These are phyloP conservation scores for Russula emetica DNA, from an alignment of 768 basidiomycete species.

Conservation along the genomic window DNA sequence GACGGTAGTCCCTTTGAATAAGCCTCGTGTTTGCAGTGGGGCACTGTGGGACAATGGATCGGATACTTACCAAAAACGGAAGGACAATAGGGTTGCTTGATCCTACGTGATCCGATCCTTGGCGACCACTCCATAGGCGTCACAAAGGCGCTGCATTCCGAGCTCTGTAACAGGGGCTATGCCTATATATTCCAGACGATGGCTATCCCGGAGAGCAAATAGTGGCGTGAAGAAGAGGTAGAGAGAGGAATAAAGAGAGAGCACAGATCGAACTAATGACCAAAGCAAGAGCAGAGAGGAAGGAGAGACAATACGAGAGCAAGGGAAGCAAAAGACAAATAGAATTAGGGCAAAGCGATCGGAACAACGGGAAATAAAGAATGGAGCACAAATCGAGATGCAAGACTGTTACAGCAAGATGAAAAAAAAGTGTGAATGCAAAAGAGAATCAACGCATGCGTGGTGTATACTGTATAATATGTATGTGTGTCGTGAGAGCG, in stretches of 20 bases:
- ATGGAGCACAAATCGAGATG: conserved; percentile 22
- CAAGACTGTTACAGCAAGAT: conserved; percentile 16
- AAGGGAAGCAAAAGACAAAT: not conserved
- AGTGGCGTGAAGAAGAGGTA: not conserved
- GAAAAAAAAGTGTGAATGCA: conserved; percentile 11
- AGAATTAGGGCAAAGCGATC: conserved; percentile 14
- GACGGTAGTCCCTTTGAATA: conserved; percentile 22
- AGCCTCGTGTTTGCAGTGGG: not conserved
- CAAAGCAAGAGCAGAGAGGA: conserved; percentile 13
- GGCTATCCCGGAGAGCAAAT: conserved; percentile 15
- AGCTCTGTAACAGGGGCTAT: conserved; percentile 14
- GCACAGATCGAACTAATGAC: conserved; percentile 15
- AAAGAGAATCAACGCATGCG: conserved; percentile 9
- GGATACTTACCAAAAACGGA: conserved; percentile 5
- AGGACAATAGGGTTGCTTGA: conserved; percentile 12
- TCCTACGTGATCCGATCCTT: not conserved
- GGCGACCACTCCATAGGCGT: not conserved
- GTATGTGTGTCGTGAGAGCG: conserved; percentile 8
- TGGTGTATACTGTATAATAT: conserved; percentile 20
- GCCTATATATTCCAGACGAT: conserved; percentile 16
- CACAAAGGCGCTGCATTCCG: conserved; percentile 4
- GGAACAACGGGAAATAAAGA: conserved; percentile 8
- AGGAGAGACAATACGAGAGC: conserved; percentile 1
- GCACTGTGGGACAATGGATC: not conserved
- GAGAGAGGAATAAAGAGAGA: conserved; percentile 10